Evolutionary conservation across 495 filamentous ascomycete species (phyloP), one percentile per base, ranked within the genome.

Genomic region (Extremus antarcticus): DNA sequence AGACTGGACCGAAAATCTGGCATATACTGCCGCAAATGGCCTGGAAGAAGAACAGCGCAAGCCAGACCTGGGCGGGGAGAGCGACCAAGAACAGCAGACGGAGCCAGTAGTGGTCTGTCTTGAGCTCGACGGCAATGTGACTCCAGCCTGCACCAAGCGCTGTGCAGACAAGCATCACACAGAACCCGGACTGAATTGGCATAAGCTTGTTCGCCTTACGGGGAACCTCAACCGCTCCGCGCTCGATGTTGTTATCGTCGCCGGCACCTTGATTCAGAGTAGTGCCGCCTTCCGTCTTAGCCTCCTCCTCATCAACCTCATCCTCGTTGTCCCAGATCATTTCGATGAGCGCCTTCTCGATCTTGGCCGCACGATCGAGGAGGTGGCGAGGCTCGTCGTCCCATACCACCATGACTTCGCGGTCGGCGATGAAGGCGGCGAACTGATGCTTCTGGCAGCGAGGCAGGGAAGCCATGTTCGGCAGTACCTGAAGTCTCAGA

Each of bases 21-120:
- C 85, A 82, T 53, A 88, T 63, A 64, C 83, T 86, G 41, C 86
- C 84, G 52, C 87, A 71, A 55, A 88, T 81, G 59, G 86, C 84
- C 68, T 65, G 63, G 22, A 53, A 53, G 51, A 65, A 65, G 57
- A 65, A 65, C 9, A 89, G 71, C 16, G 85, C 86, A 70, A 89
- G 88, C 73, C 88, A 89, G 51, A 88, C 74, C 65, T 88, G 85
- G 17, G 88, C 71, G 2, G 85, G 86, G 50, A 78, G 74, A 22
- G 88, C 64, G 0, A 70, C 74, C 2, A 86, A 57, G 51, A 89
- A 79, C 19, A 75, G 78, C 22, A 88, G 62, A 1, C 86, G 79
- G 19, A 74, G 51, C 54, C 76, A 85, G 58, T 68, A 76, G 25
- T 71, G 66, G 62, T 89, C 85, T 43, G 85, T 81, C 11, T 74